Evolutionary conservation across 176 grass and related monocot genomes (phyloP).

Genomic region (Paspalum vaginatum): DNA sequence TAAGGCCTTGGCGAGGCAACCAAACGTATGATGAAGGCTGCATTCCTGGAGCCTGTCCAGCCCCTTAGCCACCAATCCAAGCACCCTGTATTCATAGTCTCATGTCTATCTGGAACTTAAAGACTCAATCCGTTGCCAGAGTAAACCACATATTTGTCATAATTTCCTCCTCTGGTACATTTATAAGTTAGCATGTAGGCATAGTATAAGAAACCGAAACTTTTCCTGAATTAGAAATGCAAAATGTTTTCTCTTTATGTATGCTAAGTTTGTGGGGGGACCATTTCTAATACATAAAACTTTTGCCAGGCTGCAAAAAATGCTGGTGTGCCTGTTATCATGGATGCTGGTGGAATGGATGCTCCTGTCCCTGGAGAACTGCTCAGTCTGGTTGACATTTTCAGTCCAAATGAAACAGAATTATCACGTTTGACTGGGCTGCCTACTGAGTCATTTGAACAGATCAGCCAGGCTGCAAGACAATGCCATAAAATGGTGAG

Average conservation of each 20-base stretch:
- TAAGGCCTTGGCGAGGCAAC: too few species aligned
- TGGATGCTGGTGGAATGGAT: constrained; percentile 95
- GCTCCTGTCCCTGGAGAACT: constrained; percentile 79
- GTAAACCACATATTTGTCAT: neutral
- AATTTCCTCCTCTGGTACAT: neutral
- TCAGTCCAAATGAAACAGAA: constrained; percentile 99
- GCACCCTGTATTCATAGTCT: too few species aligned
- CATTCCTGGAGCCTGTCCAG: too few species aligned
- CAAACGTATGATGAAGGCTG: too few species aligned
- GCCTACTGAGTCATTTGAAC: constrained; percentile 82
- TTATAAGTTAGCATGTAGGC: neutral
- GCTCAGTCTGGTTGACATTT: constrained; percentile 78
- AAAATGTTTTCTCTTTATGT: constrained; percentile 1
- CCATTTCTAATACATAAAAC: neutral
- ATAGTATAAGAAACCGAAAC: neutral
- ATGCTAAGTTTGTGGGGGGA: neutral
- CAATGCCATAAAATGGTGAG: constrained; percentile 83
- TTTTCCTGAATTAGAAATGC: constrained; percentile 11
- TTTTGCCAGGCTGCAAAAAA: constrained; percentile 77
- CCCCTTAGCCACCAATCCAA: too few species aligned
- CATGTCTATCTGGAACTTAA: too few species aligned
- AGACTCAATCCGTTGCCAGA: neutral
- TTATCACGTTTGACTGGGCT: constrained; percentile 78
- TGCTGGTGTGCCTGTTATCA: constrained; percentile 83
- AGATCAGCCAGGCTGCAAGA: constrained; percentile 67